These are phyloP conservation scores for Chytriomyces hyalinus DNA, from an alignment of 192 early-diverging fungal genomes.

Conservation along the genomic window DNA sequence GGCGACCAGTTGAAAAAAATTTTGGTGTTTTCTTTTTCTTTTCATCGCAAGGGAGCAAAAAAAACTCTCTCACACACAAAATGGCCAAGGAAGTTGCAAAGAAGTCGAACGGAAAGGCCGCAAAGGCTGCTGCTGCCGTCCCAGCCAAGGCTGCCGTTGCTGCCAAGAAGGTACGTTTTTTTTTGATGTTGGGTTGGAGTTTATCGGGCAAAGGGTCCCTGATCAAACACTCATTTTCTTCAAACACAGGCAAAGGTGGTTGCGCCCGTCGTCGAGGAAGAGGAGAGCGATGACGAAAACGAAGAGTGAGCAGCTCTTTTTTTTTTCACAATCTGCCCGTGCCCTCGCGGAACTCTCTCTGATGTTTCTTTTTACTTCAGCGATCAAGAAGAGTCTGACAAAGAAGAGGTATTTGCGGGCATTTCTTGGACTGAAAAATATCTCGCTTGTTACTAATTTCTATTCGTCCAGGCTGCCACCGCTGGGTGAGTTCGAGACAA, in stretches of 20 bases:
- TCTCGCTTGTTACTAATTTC: too few species aligned
- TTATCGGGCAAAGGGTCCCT: too few species aligned
- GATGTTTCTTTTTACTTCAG: background rate
- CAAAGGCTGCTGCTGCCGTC: background rate
- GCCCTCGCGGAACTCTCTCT: too few species aligned
- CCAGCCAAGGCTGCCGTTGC: background rate
- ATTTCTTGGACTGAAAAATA: too few species aligned
- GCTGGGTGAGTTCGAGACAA: too few species aligned
- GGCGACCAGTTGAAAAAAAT: too few species aligned
- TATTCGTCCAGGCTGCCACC: too few species aligned
- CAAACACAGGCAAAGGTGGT: too few species aligned
- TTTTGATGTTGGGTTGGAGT: background rate
- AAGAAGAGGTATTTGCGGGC: constrained; percentile 6
- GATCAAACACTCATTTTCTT: too few species aligned
- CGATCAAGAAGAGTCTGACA: constrained; percentile 13
- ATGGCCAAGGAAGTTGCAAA: constrained; percentile 23
- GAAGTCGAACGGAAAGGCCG: background rate
- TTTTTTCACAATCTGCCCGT: background rate
- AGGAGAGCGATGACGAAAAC: background rate
- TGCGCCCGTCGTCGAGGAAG: background rate
- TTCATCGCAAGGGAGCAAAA: too few species aligned
- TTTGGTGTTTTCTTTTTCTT: too few species aligned
- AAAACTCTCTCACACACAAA: too few species aligned
- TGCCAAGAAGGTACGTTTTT: constrained; percentile 7
- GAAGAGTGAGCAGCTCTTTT: background rate